Evolutionary conservation across 352 stramenopile species (phyloP).

Genomic region (Pythium coloratum): DNA sequence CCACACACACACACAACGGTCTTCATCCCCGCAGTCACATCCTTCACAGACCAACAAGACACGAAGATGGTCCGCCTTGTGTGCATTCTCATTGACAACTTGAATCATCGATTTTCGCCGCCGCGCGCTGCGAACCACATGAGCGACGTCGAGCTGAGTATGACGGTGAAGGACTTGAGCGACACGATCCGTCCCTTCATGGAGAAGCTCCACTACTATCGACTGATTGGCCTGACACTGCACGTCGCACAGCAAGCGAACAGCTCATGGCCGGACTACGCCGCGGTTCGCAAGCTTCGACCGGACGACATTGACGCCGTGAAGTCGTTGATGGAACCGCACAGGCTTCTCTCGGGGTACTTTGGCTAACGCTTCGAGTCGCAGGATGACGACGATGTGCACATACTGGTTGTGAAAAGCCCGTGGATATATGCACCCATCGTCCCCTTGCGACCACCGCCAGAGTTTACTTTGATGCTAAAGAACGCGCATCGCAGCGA

Average conservation of each 20-base stretch:
- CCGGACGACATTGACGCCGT: neutral
- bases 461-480: neutral
- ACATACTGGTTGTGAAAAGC: neutral
- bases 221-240: no score
- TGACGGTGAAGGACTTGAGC: neutral
- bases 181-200: neutral
- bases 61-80: neutral
- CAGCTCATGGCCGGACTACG: neutral
- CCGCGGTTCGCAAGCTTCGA: neutral
- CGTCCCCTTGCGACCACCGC: no score
- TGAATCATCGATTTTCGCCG: neutral
- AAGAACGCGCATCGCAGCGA: neutral
- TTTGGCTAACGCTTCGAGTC: neutral
- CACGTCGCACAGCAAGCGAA: neutral
- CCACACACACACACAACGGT: no score
- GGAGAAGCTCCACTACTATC: neutral
- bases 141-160: neutral
- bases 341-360: neutral
- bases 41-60: no score
- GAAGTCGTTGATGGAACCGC: neutral
- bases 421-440: neutral
- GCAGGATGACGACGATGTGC: neutral
- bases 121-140: neutral
- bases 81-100: neutral
- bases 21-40: no score